A percentile compares a stretch with the other conserved stretches of the same genome.
Conservation (phyloP, 345 rosid genomes). For the Jatropha curcas region DNA sequence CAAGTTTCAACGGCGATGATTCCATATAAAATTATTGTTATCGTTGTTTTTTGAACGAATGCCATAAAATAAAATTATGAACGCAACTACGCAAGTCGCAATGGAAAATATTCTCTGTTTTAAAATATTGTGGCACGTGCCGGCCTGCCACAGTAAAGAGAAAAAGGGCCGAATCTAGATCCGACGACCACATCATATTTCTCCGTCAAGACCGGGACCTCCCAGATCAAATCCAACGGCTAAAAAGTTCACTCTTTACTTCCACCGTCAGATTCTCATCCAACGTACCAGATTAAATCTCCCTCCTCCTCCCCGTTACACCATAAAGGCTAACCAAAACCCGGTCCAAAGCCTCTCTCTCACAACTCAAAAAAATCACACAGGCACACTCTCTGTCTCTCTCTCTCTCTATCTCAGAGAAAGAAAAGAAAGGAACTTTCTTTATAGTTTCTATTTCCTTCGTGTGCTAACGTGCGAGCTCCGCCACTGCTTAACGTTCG, state of each 20-base stretch:
- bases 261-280: conserved; percentile 44
- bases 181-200: conserved; percentile 51
- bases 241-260: neutral
- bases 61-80: neutral
- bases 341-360: conserved; percentile 26
- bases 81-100: no score
- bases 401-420: conserved; percentile 6
- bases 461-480: conserved; percentile 38
- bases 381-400: conserved; percentile 22
- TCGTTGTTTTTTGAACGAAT: no score
- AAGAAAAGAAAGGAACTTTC: neutral
- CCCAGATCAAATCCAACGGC: conserved; percentile 51
- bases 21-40: no score
- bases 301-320: conserved; percentile 24
- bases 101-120: neutral
- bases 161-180: conserved; percentile 45
- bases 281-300: conserved; percentile 49
- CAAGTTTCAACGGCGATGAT: conserved; percentile 9
- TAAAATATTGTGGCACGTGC: conserved; percentile 56
- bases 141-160: conserved; percentile 49
- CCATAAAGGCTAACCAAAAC: conserved; percentile 36
- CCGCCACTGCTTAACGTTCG: conserved; percentile 36
- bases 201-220: conserved; percentile 48
- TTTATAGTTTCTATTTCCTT: neutral
- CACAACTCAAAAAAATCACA: no score